Conservation (phyloP, 2,329 filamentous ascomycete genomes). For the Ophiostoma pallidulum region DNA sequence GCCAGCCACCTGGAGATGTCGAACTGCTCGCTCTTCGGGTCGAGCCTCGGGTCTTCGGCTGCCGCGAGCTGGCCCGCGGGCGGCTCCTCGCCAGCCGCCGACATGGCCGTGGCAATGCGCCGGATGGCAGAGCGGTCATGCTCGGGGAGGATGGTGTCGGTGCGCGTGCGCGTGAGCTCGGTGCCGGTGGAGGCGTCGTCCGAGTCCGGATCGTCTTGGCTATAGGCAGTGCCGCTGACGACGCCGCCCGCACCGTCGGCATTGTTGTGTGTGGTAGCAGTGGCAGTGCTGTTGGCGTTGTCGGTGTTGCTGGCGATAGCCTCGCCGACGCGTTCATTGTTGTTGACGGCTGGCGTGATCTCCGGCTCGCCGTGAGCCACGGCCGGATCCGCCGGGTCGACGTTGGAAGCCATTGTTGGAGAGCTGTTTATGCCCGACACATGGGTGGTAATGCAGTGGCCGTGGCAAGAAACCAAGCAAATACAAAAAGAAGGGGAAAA, state of each 20-base stretch:
- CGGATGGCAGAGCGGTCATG: conserved; percentile 10
- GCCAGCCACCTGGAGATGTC: conserved; percentile 47
- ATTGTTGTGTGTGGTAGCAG: no score
- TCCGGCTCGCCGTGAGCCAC: not conserved
- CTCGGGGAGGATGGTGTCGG: conserved; percentile 11
- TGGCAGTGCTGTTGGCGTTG: no score
- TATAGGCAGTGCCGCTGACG: no score
- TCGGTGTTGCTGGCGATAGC: no score
- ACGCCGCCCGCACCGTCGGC: no score
- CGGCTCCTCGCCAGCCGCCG: conserved; percentile 22
- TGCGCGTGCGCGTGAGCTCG: conserved; percentile 21
- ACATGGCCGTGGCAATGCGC: conserved; percentile 35
- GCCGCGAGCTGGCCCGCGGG: conserved; percentile 38
- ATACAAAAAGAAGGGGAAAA: not conserved
- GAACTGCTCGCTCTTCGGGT: conserved; percentile 39
- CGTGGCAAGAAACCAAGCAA: not conserved
- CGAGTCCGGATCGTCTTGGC: no score
- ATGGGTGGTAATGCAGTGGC: not conserved
- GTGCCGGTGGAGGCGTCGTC: conserved; percentile 38
- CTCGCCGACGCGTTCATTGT: no score
- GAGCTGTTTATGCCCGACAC: not conserved
- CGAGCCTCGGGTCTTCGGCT: conserved; percentile 32
- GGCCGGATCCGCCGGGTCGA: not conserved
- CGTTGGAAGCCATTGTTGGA: conserved; percentile 2
- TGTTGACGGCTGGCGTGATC: not conserved